A percentile compares a stretch with the other conserved stretches of the same genome.
Evolutionary conservation across 2,329 filamentous ascomycete genomes (phyloP).

Genomic region (Septoria linicola): DNA sequence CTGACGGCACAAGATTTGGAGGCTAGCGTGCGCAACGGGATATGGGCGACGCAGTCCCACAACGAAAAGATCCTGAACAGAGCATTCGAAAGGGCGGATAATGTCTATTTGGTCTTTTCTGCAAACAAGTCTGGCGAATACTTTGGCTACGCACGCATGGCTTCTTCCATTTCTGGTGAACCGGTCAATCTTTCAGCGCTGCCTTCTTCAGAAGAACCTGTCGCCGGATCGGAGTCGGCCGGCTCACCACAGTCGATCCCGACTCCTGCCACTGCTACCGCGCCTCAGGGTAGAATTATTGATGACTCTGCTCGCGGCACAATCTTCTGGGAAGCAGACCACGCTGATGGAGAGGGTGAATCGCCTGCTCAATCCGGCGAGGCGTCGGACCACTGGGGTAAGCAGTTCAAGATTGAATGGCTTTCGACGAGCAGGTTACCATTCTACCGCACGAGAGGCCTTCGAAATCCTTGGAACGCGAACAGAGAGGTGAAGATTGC

Average conservation of each 20-base stretch:
- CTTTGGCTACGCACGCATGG: slow-evolving; percentile 91
- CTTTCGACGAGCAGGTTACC: slow-evolving; percentile 77
- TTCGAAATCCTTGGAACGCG: slow-evolving; percentile 92
- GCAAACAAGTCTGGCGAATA: slow-evolving; percentile 98
- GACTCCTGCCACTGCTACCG: slow-evolving; percentile 73
- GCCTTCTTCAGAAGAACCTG: slow-evolving; percentile 18
- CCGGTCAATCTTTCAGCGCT: slow-evolving; percentile 27
- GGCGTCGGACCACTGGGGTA: slow-evolving; percentile 72
- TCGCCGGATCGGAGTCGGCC: slow-evolving; percentile 29
- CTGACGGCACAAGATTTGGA: slow-evolving; percentile 88
- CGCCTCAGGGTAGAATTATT: slow-evolving; percentile 81
- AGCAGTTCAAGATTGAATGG: slow-evolving; percentile 90
- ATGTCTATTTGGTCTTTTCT: slow-evolving; percentile 90
- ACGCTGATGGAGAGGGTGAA: slow-evolving; percentile 35
- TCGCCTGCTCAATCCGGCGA: slow-evolving; percentile 40
- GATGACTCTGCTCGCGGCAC: slow-evolving; percentile 91
- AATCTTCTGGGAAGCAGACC: slow-evolving; percentile 90
- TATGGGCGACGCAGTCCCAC: slow-evolving; percentile 93
- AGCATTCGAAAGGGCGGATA: slow-evolving; percentile 77
- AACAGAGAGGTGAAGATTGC: slow-evolving; percentile 96
- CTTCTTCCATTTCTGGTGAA: slow-evolving; percentile 77
- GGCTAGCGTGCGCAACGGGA: slow-evolving; percentile 77
- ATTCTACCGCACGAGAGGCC: slow-evolving; percentile 81
- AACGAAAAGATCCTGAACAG: slow-evolving; percentile 82
- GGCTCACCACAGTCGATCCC: slow-evolving; percentile 77